Evolutionary conservation across 192 early-diverging fungal species (phyloP).

Genomic region (Funneliformis geosporum): DNA sequence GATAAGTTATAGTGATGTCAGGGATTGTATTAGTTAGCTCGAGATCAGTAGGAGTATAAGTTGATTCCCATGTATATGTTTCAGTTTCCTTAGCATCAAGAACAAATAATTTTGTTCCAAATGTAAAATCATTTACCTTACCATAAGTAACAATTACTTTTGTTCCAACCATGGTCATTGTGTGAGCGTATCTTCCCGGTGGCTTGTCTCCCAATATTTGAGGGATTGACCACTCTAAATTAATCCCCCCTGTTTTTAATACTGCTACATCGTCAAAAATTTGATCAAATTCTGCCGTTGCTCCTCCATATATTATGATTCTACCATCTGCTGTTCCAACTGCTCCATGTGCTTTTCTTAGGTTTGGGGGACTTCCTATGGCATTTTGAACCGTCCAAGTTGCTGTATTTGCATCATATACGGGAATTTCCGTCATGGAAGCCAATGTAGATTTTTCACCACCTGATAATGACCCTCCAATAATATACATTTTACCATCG

Average conservation of each 20-base stretch:
- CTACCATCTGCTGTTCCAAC: background rate
- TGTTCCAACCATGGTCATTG: conserved; percentile 22
- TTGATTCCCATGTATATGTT: background rate
- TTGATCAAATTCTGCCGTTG: background rate
- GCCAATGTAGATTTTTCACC: background rate
- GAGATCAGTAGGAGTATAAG: background rate
- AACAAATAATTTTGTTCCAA: background rate
- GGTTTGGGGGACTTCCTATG: background rate
- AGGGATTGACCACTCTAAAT: background rate
- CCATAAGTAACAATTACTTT: conserved; percentile 17
- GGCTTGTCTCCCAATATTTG: background rate
- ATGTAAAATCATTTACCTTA: background rate
- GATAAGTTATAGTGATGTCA: background rate
- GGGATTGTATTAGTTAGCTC: background rate
- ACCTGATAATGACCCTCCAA: conserved; percentile 29
- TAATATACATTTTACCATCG: conserved; percentile 30
- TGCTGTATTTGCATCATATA: background rate
- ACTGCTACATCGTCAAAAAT: background rate
- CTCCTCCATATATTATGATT: conserved; percentile 23
- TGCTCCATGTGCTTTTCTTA: background rate
- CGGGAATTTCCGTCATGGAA: background rate
- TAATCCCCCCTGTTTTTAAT: background rate
- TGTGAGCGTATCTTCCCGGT: background rate
- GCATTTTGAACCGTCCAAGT: background rate
- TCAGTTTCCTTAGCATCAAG: background rate